Percentiles rank a stretch among this genome's conserved stretches.
Evolutionary conservation across 2,329 filamentous ascomycete species (phyloP).

Genomic region (Penicillium sp.): DNA sequence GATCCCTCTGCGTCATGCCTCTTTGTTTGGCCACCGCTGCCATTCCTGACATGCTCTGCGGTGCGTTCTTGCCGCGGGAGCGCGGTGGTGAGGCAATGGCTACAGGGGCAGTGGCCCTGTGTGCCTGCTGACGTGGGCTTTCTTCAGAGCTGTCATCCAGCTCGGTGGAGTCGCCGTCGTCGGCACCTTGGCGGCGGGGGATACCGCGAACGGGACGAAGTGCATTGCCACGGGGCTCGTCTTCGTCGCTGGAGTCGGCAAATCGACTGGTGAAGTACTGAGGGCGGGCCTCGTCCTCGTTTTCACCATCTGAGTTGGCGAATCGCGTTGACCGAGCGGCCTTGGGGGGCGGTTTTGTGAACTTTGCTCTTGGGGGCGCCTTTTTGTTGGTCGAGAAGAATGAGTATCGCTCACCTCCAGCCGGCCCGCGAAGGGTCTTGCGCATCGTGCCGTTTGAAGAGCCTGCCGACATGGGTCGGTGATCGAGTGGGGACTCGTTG

Average conservation of each 20-base stretch:
- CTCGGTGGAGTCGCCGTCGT: slow-evolving; percentile 64
- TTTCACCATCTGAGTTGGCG: slow-evolving; percentile 64
- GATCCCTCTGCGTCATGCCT: slow-evolving; percentile 51
- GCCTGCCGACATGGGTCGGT: slow-evolving; percentile 48
- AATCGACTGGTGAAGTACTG: slow-evolving; percentile 60
- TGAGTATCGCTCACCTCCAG: slow-evolving; percentile 44
- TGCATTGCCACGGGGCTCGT: slow-evolving; percentile 44
- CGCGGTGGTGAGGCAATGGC: slow-evolving; percentile 21
- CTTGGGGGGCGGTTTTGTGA: slow-evolving; percentile 24
- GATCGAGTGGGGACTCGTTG: slow-evolving; percentile 63
- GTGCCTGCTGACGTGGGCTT: slow-evolving; percentile 30
- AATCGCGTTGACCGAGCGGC: slow-evolving; percentile 52
- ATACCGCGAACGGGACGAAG: slow-evolving; percentile 61
- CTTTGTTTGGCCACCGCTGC: slow-evolving; percentile 52
- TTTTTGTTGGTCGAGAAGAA: slow-evolving; percentile 43
- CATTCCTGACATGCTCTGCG: slow-evolving; percentile 26
- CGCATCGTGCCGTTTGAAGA: slow-evolving; percentile 46
- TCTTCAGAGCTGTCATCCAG: slow-evolving; percentile 63
- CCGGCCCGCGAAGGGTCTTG: slow-evolving; percentile 52
- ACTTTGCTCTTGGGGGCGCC: slow-evolving; percentile 29
- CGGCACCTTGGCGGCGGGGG: slow-evolving; percentile 57
- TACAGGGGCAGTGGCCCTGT: slow-evolving; percentile 27
- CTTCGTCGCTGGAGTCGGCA: slow-evolving; percentile 73
- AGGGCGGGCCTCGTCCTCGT: slow-evolving; percentile 41
- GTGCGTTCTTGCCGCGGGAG: slow-evolving; percentile 40